Evolutionary conservation across 2,329 filamentous ascomycete species (phyloP).

Genomic region (Lachnellula suecica): DNA sequence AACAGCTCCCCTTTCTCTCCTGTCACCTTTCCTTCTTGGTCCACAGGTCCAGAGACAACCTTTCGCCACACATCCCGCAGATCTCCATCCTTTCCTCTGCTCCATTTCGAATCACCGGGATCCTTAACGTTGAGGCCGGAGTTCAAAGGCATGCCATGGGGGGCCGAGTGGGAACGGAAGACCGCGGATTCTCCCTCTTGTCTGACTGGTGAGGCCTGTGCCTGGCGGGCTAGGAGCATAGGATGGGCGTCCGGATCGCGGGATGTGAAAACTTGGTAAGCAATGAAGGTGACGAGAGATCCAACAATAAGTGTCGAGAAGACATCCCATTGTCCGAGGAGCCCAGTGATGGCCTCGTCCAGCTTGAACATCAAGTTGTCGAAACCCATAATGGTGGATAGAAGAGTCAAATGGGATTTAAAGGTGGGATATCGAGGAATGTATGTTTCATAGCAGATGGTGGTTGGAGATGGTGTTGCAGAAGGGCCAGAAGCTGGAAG

Average conservation of each 20-base stretch:
- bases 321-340: conserved; percentile 79
- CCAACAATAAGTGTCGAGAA: conserved; percentile 74
- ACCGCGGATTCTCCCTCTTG: conserved; percentile 82
- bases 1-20: conserved; percentile 68
- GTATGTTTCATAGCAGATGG: not conserved
- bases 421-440: not conserved
- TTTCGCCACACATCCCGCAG: conserved; percentile 87
- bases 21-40: conserved; percentile 59
- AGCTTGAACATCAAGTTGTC: conserved; percentile 63
- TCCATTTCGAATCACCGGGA: conserved; percentile 77
- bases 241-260: conserved; percentile 90
- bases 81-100: conserved; percentile 80
- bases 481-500: not conserved
- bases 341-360: conserved; percentile 67
- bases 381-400: conserved; percentile 27
- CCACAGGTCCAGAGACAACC: conserved; percentile 62
- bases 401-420: not conserved
- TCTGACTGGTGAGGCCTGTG: conserved; percentile 74
- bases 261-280: conserved; percentile 68
- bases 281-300: conserved; percentile 63
- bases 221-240: conserved; percentile 83
- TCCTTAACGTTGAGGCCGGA: conserved; percentile 81
- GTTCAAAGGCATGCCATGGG: conserved; percentile 80
- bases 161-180: conserved; percentile 80
- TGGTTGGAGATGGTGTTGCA: not conserved